phyloP scores from a whole-genome alignment of 2,329 filamentous ascomycete genomes.

The Colletotrichum brevisporum region DNA sequence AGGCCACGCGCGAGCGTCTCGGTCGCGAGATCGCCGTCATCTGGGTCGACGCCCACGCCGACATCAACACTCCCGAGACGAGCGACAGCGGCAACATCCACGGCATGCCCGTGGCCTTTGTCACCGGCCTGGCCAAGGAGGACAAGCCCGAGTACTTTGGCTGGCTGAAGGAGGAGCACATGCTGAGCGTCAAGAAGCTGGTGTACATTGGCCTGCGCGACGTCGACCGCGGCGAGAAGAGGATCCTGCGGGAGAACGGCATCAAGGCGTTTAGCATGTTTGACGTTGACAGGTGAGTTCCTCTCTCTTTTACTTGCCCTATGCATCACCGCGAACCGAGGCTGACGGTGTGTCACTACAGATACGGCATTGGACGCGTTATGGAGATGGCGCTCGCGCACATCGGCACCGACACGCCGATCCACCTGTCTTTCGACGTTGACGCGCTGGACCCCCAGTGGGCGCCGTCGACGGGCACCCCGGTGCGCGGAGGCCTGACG shows the following conservation, averaged over 20 bases:
- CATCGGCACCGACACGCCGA: constrained; percentile 94
- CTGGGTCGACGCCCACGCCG: constrained; percentile 98
- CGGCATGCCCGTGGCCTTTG: constrained; percentile 96
- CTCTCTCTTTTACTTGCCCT: neutral
- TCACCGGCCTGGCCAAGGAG: constrained; percentile 86
- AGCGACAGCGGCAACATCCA: constrained; percentile 94
- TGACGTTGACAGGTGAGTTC: constrained; percentile 81
- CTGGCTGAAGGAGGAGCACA: constrained; percentile 84
- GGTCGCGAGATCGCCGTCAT: constrained; percentile 91
- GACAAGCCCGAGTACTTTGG: constrained; percentile 86
- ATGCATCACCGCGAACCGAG: neutral
- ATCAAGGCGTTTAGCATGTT: constrained; percentile 99
- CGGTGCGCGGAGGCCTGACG: constrained; percentile 92
- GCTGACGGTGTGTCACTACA: constrained; percentile 9
- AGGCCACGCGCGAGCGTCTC: constrained; percentile 87
- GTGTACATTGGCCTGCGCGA: constrained; percentile 97
- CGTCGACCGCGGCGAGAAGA: constrained; percentile 94
- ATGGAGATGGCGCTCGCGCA: constrained; percentile 99
- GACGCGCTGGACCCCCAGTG: constrained; percentile 96
- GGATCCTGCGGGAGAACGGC: constrained; percentile 86
- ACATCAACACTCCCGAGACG: constrained; percentile 96
- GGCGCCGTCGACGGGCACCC: constrained; percentile 95
- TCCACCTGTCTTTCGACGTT: constrained; percentile 97
- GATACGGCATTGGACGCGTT: constrained; percentile 92
- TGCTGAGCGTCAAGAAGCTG: constrained; percentile 82